Conservation (phyloP, 1,284 basidiomycete genomes). For the Marasmius oreades region DNA sequence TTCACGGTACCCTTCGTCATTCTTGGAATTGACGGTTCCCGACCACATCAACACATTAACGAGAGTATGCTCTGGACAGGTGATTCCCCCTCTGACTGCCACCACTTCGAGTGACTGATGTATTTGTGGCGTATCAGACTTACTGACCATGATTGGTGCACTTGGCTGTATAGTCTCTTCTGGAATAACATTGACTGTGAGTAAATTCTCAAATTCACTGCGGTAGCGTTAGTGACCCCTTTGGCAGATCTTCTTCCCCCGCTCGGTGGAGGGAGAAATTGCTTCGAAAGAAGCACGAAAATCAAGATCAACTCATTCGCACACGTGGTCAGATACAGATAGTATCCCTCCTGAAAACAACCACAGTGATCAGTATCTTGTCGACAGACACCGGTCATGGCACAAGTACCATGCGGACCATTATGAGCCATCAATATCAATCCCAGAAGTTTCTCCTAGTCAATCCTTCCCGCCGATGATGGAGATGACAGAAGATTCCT, state of each 20-base stretch:
- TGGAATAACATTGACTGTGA: conserved; percentile 67
- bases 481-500: conserved; percentile 9
- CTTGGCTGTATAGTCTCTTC: conserved; percentile 66
- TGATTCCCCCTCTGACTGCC: conserved; percentile 18
- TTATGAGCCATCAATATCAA: background rate
- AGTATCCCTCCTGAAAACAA: background rate
- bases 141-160: conserved; percentile 53
- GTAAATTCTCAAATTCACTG: conserved; percentile 26
- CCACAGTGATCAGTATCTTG: background rate
- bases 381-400: background rate
- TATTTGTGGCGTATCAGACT: conserved; percentile 34
- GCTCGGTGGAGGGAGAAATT: conserved; percentile 63
- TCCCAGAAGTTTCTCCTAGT: background rate
- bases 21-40: conserved; percentile 64
- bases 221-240: too few species aligned
- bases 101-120: background rate
- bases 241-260: conserved; percentile 79
- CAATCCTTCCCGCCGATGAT: conserved; percentile 14
- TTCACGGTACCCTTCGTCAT: conserved; percentile 61
- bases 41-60: conserved; percentile 60
- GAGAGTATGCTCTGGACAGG: conserved; percentile 52
- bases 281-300: conserved; percentile 41
- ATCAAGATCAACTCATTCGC: conserved; percentile 17
- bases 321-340: conserved; percentile 12
- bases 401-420: background rate